phyloP scores from a whole-genome alignment of 2,329 filamentous ascomycete species.

The Ophiocordyceps sinensis region DNA sequence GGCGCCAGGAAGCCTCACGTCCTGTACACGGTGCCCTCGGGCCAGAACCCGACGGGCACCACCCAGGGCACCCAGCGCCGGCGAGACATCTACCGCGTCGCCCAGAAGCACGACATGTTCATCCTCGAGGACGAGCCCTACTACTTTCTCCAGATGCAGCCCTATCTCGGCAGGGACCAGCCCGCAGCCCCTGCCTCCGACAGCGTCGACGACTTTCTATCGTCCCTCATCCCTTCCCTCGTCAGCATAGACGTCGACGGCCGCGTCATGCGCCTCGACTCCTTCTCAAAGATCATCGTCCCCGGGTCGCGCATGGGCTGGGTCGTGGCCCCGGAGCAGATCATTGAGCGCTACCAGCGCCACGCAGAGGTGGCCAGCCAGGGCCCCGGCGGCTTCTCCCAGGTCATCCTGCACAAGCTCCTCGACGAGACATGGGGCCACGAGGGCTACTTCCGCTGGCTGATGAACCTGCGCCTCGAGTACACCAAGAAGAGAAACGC shows the following conservation, averaged over 20 bases:
- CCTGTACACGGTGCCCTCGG: conserved; percentile 52
- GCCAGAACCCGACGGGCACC: conserved; percentile 82
- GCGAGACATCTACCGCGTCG: conserved; percentile 59
- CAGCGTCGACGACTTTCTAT: conserved; percentile 58
- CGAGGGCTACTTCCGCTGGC: conserved; percentile 74
- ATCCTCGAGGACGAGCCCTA: conserved; percentile 92
- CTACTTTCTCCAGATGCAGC: conserved; percentile 83
- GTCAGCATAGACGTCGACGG: conserved; percentile 75
- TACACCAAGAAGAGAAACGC: conserved; percentile 70
- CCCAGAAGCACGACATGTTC: conserved; percentile 70
- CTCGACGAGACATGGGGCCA: conserved; percentile 94
- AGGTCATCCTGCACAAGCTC: conserved; percentile 74
- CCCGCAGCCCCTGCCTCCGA: conserved; percentile 39
- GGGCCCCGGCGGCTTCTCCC: conserved; percentile 71
- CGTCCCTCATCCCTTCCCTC: conserved; percentile 45
- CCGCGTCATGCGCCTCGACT: conserved; percentile 79
- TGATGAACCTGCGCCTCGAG: conserved; percentile 65
- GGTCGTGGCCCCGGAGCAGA: conserved; percentile 75
- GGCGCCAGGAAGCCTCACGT: conserved; percentile 37
- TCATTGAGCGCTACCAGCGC: conserved; percentile 68
- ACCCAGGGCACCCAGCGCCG: conserved; percentile 59
- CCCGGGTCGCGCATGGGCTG: conserved; percentile 75
- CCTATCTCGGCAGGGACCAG: conserved; percentile 44
- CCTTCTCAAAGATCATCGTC: conserved; percentile 81
- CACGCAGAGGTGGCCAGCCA: conserved; percentile 78